Percentiles rank a stretch among this genome's conserved stretches.
These are phyloP conservation scores for Aspergillus sp. DNA, from an alignment of 2,329 filamentous ascomycete genomes.

Conservation along the genomic window DNA sequence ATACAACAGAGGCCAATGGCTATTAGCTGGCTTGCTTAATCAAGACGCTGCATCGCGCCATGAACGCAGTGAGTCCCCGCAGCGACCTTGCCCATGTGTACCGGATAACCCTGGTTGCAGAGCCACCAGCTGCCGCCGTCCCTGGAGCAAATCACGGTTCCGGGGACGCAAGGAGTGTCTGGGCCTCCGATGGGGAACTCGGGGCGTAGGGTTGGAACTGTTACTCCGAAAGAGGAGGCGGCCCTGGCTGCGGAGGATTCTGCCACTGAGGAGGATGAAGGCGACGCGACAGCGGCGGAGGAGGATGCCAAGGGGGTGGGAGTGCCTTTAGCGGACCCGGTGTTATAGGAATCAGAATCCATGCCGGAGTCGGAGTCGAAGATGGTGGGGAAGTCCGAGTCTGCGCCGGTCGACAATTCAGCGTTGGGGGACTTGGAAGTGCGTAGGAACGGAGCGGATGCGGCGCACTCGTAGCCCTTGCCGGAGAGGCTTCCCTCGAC, in stretches of 20 bases:
- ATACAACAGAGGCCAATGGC: not conserved
- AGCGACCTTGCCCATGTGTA: slow-evolving; percentile 46
- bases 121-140: slow-evolving; percentile 40
- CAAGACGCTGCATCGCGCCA: slow-evolving; percentile 27
- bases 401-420: slow-evolving; percentile 6
- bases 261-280: slow-evolving; percentile 15
- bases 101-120: slow-evolving; percentile 35
- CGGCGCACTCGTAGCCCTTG: slow-evolving; percentile 41
- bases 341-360: not conserved
- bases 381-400: not conserved
- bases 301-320: not conserved
- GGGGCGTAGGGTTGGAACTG: not conserved
- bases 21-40: not conserved
- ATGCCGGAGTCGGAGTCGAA: not conserved
- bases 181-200: not conserved
- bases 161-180: slow-evolving; percentile 28
- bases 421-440: slow-evolving; percentile 19
- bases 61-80: slow-evolving; percentile 39
- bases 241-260: slow-evolving; percentile 21
- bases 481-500: slow-evolving; percentile 45
- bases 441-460: slow-evolving; percentile 37
- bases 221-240: not conserved
- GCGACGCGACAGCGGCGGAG: slow-evolving; percentile 1
- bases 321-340: not conserved
- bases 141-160: slow-evolving; percentile 39